These are phyloP conservation scores for Zea mays DNA, from an alignment of 176 grass and related monocot genomes.

Conservation along the genomic window DNA sequence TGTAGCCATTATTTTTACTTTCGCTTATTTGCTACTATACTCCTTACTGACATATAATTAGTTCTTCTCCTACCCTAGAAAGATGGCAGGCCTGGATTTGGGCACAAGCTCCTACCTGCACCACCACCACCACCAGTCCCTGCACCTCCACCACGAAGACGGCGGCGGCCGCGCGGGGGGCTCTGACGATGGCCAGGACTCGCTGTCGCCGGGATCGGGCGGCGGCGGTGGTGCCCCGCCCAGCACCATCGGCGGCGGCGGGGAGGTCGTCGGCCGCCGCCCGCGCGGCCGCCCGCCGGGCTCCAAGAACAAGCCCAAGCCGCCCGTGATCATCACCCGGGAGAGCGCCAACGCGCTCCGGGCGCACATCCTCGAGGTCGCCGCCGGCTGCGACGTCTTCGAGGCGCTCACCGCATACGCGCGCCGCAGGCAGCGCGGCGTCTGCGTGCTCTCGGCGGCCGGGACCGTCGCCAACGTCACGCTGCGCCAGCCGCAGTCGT, in stretches of 20 bases:
- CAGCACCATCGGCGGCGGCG: conserved; percentile 27
- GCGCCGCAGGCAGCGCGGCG: conserved; percentile 78
- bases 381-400: conserved; percentile 87
- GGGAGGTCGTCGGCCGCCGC: conserved; percentile 52
- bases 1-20: conserved; percentile 61
- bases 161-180: conserved; percentile 5
- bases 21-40: conserved; percentile 53
- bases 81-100: conserved; percentile 95
- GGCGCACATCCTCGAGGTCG: conserved; percentile 88
- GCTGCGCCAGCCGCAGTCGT: conserved; percentile 64
- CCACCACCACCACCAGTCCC: conserved; percentile 50
- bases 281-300: conserved; percentile 82
- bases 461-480: conserved; percentile 84
- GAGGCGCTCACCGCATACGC: conserved; percentile 78
- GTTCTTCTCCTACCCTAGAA: conserved; percentile 53
- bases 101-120: conserved; percentile 79
- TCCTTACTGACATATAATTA: conserved; percentile 53
- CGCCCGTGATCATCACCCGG: conserved; percentile 94
- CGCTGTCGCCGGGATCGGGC: conserved; percentile 25
- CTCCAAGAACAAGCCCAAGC: conserved; percentile 98
- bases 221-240: background rate
- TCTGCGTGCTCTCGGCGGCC: conserved; percentile 86
- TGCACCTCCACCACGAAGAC: conserved; percentile 43
- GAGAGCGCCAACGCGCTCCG: conserved; percentile 93
- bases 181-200: conserved; percentile 37